Percentiles rank a stretch among this genome's conserved stretches.
phyloP scores from a whole-genome alignment of 108 stramenopile genomes.

The Cafeteria roenbergensis region DNA sequence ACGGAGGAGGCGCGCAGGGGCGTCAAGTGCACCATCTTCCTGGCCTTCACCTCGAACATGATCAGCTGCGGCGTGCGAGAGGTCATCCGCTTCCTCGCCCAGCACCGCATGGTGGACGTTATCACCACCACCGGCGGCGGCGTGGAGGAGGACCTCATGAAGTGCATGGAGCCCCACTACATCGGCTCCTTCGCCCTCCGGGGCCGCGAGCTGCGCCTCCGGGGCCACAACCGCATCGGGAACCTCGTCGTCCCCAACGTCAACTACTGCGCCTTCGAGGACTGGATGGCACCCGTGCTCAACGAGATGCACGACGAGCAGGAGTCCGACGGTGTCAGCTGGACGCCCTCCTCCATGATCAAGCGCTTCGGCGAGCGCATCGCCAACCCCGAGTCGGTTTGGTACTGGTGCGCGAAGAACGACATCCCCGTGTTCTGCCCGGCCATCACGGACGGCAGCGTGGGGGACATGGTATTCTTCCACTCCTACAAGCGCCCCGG shows the following conservation, averaged over 20 bases:
- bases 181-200: slow-evolving; percentile 80
- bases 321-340: slow-evolving; percentile 57
- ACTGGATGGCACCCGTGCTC: slow-evolving; percentile 85
- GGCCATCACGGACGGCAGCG: slow-evolving; percentile 90
- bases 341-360: slow-evolving; percentile 90
- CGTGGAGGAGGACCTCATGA: slow-evolving; percentile 96
- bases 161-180: slow-evolving; percentile 88
- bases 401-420: slow-evolving; percentile 91
- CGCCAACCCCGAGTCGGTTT: slow-evolving; percentile 73
- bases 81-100: slow-evolving; percentile 71
- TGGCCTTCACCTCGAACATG: slow-evolving; percentile 91
- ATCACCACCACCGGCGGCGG: slow-evolving; percentile 95
- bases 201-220: slow-evolving; percentile 67
- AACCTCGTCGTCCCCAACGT: slow-evolving; percentile 87
- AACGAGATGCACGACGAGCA: slow-evolving; percentile 90
- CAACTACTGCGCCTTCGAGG: slow-evolving; percentile 96
- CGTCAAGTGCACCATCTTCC: slow-evolving; percentile 73
- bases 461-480: slow-evolving; percentile 99
- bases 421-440: slow-evolving; percentile 96
- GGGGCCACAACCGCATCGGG: slow-evolving; percentile 92
- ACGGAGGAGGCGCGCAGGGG: slow-evolving; percentile 44
- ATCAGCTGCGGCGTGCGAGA: slow-evolving; percentile 94
- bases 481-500: slow-evolving; percentile 92
- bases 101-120: slow-evolving; percentile 88
- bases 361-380: slow-evolving; percentile 82